Percentiles rank a stretch among this genome's conserved stretches.
Conservation (phyloP, 768 basidiomycete genomes). For the Mycena vitilis region DNA sequence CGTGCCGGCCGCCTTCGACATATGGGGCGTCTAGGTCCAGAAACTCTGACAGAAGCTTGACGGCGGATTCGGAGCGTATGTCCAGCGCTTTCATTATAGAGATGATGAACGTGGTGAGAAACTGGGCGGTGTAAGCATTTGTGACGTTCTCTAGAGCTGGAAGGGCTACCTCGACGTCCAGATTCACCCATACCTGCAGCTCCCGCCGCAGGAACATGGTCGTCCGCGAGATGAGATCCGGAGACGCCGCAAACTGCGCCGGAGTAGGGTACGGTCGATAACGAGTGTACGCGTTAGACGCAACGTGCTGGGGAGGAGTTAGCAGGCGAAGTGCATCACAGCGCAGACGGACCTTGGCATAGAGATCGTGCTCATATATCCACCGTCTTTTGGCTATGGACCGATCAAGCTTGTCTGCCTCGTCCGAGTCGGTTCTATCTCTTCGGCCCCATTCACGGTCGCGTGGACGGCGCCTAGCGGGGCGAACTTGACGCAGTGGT, state of each 20-base stretch:
- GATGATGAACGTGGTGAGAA: slow-evolving; percentile 88
- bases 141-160: slow-evolving; percentile 1
- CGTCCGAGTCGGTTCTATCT: slow-evolving; percentile 61
- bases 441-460: slow-evolving; percentile 70
- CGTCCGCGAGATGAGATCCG: slow-evolving; percentile 78
- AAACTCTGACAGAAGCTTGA: slow-evolving; percentile 88
- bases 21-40: slow-evolving; percentile 81
- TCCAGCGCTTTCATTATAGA: slow-evolving; percentile 94
- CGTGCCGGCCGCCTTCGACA: slow-evolving; percentile 63
- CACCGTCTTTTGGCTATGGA: slow-evolving; percentile 80
- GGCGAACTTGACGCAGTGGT: slow-evolving; percentile 42
- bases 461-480: slow-evolving; percentile 49
- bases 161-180: slow-evolving; percentile 84
- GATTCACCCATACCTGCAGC: slow-evolving; percentile 85
- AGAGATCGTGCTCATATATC: slow-evolving; percentile 84
- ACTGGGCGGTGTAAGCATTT: slow-evolving; percentile 57
- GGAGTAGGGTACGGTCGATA: slow-evolving; percentile 94
- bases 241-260: slow-evolving; percentile 82
- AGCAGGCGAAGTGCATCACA: background rate
- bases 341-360: slow-evolving; percentile 77
- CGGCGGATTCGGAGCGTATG: slow-evolving; percentile 89
- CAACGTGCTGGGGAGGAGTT: slow-evolving; percentile 75
- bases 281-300: slow-evolving; percentile 86
- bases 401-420: slow-evolving; percentile 77
- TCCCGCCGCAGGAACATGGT: slow-evolving; percentile 88